phyloP scores from a whole-genome alignment of 192 early-diverging fungal genomes.

The Coemansia sp. region DNA sequence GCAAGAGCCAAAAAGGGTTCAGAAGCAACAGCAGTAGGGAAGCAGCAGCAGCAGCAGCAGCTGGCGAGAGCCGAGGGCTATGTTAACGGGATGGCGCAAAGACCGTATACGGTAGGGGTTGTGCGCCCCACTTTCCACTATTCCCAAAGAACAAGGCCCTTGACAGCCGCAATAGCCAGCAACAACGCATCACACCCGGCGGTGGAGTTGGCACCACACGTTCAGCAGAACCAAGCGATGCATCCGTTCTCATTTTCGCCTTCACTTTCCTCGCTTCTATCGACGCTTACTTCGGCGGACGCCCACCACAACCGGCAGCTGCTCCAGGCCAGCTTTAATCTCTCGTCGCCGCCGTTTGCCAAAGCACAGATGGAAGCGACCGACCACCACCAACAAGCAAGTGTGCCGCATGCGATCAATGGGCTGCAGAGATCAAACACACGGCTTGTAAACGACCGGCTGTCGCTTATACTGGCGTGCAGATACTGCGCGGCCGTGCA shows the following conservation, averaged over 20 bases:
- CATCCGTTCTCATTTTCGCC: constrained; percentile 44
- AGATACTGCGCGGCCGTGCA: constrained; percentile 8
- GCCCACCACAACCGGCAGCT: constrained; percentile 5
- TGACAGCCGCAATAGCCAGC: neutral
- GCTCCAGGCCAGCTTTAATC: neutral
- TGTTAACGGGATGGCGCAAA: neutral
- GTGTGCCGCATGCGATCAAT: neutral
- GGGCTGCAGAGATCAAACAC: constrained; percentile 4
- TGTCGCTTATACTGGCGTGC: constrained; percentile 6
- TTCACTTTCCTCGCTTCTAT: constrained; percentile 36
- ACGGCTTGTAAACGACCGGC: constrained; percentile 1
- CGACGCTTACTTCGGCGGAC: constrained; percentile 8
- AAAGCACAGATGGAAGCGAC: neutral
- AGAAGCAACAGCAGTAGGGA: neutral
- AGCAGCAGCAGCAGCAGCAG: neutral
- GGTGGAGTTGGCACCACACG: neutral
- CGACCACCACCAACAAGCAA: neutral
- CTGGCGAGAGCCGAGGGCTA: neutral
- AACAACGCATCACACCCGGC: neutral
- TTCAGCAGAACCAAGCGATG: neutral
- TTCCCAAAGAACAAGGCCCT: constrained; percentile 5
- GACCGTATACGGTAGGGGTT: neutral
- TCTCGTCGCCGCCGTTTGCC: neutral
- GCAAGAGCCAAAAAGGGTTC: neutral
- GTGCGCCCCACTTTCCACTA: constrained; percentile 1